These are phyloP conservation scores for Gastrolobium villosum DNA, from an alignment of 306 rosid genomes.

Conservation along the genomic window DNA sequence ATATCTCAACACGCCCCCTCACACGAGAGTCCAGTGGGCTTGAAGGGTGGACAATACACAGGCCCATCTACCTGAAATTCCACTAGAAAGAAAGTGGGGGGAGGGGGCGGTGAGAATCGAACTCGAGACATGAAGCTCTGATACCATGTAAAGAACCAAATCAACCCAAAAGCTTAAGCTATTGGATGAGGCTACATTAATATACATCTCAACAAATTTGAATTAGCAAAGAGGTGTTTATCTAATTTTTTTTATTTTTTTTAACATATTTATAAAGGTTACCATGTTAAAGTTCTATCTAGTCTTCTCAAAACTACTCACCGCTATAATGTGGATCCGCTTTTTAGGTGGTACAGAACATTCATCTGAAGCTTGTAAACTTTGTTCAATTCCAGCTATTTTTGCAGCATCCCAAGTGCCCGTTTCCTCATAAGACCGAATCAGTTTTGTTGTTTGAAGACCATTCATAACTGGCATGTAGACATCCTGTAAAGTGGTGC, in stretches of 20 bases:
- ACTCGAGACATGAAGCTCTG: too few species aligned
- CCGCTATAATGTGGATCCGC: slow-evolving; percentile 82
- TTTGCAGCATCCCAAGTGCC: slow-evolving; percentile 89
- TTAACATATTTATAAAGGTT: neutral
- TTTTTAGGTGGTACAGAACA: slow-evolving; percentile 45
- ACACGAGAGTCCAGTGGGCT: too few species aligned
- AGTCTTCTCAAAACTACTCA: slow-evolving; percentile 46
- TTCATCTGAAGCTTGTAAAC: slow-evolving; percentile 45
- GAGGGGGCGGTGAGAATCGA: too few species aligned
- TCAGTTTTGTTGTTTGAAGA: slow-evolving; percentile 86
- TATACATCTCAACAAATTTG: too few species aligned
- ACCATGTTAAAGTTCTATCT: slow-evolving; percentile 18
- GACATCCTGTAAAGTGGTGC: slow-evolving; percentile 71
- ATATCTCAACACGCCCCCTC: too few species aligned
- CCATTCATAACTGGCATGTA: slow-evolving; percentile 97
- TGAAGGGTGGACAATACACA: too few species aligned
- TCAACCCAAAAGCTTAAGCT: too few species aligned
- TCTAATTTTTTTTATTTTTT: too few species aligned
- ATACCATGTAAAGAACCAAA: too few species aligned
- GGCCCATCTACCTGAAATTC: too few species aligned
- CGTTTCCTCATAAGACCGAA: slow-evolving; percentile 88
- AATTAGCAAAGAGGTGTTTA: neutral
- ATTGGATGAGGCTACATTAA: too few species aligned
- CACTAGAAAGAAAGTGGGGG: too few species aligned
- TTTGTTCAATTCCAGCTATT: slow-evolving; percentile 69